A percentile compares a stretch with the other conserved stretches of the same genome.
phyloP scores from a whole-genome alignment of 306 rosid species.

The Cicer chorassanicum region DNA sequence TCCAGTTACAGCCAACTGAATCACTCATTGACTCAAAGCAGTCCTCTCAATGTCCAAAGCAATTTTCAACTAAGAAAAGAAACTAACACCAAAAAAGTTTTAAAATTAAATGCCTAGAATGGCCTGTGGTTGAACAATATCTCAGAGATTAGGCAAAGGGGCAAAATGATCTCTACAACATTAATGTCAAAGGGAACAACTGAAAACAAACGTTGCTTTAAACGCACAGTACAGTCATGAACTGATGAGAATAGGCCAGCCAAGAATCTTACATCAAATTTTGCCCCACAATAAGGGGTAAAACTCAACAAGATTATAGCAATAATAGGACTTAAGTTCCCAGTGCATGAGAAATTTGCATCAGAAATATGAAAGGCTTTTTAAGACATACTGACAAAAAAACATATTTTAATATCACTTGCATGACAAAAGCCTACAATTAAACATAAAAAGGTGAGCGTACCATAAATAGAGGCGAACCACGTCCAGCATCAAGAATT shows the following conservation, averaged over 20 bases:
- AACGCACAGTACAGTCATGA: slow-evolving; percentile 24
- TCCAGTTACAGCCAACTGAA: slow-evolving; percentile 32
- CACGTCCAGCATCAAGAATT: slow-evolving; percentile 82
- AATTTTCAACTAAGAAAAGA: slow-evolving; percentile 25
- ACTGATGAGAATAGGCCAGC: slow-evolving; percentile 23
- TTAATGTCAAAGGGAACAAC: slow-evolving; percentile 15
- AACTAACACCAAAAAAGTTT: not conserved
- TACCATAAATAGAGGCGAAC: slow-evolving; percentile 95
- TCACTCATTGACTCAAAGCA: not conserved
- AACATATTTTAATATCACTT: not conserved
- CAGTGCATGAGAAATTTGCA: slow-evolving; percentile 21
- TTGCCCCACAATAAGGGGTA: slow-evolving; percentile 33
- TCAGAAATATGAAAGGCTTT: slow-evolving; percentile 31
- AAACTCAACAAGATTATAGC: slow-evolving; percentile 38
- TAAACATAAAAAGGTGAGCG: slow-evolving; percentile 33
- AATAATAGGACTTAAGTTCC: slow-evolving; percentile 34
- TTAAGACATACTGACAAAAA: slow-evolving; percentile 14
- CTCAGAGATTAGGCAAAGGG: slow-evolving; percentile 10
- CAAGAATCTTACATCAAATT: slow-evolving; percentile 37
- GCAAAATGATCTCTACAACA: slow-evolving; percentile 1
- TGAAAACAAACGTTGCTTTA: slow-evolving; percentile 9
- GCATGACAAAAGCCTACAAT: slow-evolving; percentile 27
- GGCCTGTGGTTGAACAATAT: slow-evolving; percentile 14
- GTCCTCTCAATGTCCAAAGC: slow-evolving; percentile 30
- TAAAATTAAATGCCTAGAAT: slow-evolving; percentile 30